These are phyloP conservation scores for Lodderomyces oxycetoniae DNA, from an alignment of 1,139 yeast species.

Conservation along the genomic window DNA sequence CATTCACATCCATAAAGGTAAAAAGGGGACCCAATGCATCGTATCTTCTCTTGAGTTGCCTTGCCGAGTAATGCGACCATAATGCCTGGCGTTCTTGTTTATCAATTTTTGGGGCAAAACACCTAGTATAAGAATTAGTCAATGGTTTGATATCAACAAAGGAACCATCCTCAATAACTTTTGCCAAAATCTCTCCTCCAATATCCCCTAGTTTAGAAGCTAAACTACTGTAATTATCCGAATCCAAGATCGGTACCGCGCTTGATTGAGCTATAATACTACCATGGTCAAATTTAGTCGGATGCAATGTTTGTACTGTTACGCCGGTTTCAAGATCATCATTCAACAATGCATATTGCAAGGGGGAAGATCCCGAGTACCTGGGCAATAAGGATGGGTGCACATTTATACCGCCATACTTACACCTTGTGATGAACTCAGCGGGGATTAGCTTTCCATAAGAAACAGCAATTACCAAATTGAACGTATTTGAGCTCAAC, in stretches of 20 bases:
- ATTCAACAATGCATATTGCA: conserved; percentile 73
- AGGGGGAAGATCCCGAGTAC: conserved; percentile 86
- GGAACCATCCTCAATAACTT: conserved; percentile 35
- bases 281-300: conserved; percentile 81
- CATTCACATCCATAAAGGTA: conserved; percentile 38
- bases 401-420: conserved; percentile 75
- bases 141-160: conserved; percentile 15
- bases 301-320: conserved; percentile 85
- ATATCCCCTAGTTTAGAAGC: conserved; percentile 45
- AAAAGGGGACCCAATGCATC: conserved; percentile 60
- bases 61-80: conserved; percentile 40
- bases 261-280: conserved; percentile 57
- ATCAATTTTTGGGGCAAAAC: conserved; percentile 56
- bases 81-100: conserved; percentile 36
- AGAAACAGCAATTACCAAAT: conserved; percentile 82
- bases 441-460: conserved; percentile 79
- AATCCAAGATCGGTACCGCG: conserved; percentile 29
- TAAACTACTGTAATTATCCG: conserved; percentile 43
- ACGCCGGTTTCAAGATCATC: conserved; percentile 70
- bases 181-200: conserved; percentile 57
- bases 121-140: conserved; percentile 18
- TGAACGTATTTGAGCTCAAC: conserved; percentile 28
- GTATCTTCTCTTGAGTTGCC: conserved; percentile 38
- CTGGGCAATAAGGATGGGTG: conserved; percentile 88
- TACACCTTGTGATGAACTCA: conserved; percentile 42